Evolutionary conservation across 495 filamentous ascomycete genomes (phyloP).

Genomic region (Neurospora cerealis): DNA sequence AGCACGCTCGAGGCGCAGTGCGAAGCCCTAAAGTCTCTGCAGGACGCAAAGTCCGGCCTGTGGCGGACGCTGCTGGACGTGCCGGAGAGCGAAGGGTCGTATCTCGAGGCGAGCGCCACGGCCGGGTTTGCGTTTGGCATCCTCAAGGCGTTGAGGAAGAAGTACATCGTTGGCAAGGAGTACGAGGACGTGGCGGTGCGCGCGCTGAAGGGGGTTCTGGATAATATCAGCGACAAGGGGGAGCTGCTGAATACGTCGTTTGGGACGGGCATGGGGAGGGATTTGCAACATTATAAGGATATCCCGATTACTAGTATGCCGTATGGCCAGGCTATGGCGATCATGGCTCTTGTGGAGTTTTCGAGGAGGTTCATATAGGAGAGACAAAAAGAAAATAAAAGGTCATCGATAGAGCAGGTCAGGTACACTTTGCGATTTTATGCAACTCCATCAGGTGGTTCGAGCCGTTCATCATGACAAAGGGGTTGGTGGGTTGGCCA

Average conservation of each 20-base stretch:
- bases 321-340: conserved; percentile 70
- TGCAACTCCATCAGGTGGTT: not conserved
- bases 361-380: conserved; percentile 43
- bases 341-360: conserved; percentile 60
- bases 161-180: conserved; percentile 44
- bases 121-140: conserved; percentile 70
- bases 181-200: conserved; percentile 41
- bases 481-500: not conserved
- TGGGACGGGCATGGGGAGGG: conserved; percentile 61
- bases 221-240: conserved; percentile 47
- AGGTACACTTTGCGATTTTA: not conserved
- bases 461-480: not conserved
- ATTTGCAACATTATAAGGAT: conserved; percentile 56
- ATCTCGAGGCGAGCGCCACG: conserved; percentile 61
- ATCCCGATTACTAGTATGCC: conserved; percentile 66
- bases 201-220: conserved; percentile 51
- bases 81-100: conserved; percentile 47
- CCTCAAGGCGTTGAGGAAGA: conserved; percentile 56
- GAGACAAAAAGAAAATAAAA: not conserved
- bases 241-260: conserved; percentile 63
- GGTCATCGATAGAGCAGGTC: not conserved
- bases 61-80: conserved; percentile 61
- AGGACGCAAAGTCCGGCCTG: conserved; percentile 42
- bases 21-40: conserved; percentile 44
- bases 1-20: conserved; percentile 54